Evolutionary conservation across 805 yeast species (phyloP).

Genomic region (Diddensiella santjacobensis): DNA sequence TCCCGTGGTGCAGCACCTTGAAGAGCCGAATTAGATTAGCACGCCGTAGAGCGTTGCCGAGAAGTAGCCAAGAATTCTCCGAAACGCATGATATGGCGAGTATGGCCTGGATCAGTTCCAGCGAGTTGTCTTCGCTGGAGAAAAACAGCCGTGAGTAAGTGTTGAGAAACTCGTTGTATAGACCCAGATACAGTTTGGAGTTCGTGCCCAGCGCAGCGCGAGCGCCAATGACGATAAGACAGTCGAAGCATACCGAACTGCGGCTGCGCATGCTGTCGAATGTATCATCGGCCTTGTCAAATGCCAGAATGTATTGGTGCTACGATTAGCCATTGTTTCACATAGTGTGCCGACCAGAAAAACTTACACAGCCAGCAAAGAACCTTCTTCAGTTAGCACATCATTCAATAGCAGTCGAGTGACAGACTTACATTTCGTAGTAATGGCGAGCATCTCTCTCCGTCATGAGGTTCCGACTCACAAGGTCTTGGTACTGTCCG

Average conservation of each 20-base stretch:
- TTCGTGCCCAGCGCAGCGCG: background rate
- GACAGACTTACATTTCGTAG: too few species aligned
- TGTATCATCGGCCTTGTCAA: slow-evolving; percentile 1
- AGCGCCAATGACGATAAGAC: background rate
- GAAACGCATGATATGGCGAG: slow-evolving; percentile 1
- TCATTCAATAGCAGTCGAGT: too few species aligned
- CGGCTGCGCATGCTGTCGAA: slow-evolving; percentile 3
- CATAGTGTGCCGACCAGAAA: too few species aligned
- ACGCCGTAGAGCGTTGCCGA: slow-evolving; percentile 2
- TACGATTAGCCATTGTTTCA: too few species aligned
- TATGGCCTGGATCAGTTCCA: slow-evolving; percentile 1
- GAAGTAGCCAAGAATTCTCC: slow-evolving; percentile 3
- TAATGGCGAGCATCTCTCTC: background rate
- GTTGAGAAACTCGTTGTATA: background rate
- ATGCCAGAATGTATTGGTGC: background rate
- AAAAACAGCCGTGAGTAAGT: background rate
- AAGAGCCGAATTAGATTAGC: background rate
- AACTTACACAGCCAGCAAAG: background rate
- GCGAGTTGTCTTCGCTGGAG: background rate
- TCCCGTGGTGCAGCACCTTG: background rate
- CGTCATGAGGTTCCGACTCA: background rate
- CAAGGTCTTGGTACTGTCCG: background rate
- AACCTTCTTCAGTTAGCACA: too few species aligned
- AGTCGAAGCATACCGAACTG: background rate
- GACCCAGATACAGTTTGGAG: background rate